Base-by-base conservation (phyloP, 2,329 filamentous ascomycete species). In the Byssothecium circinans region DNA sequence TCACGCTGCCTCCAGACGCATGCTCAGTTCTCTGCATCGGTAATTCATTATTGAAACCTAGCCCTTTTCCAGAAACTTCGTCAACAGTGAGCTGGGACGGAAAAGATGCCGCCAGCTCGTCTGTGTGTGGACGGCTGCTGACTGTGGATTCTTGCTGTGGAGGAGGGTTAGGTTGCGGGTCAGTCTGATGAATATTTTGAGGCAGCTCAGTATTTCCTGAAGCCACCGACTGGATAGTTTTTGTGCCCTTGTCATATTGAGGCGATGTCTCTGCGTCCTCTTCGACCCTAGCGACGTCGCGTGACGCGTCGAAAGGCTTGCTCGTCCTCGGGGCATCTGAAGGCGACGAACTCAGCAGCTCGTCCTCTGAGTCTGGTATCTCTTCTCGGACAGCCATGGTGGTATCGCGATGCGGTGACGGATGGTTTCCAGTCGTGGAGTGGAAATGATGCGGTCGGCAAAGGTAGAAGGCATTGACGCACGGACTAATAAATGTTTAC, bases 281-380 rank as follows among this genome's bases (percentile, higher is more conserved):
- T 23, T 38, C 19, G 35, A 22, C 18, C 12, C 15, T 5, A 18
- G 4, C 33, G 33, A 8, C 7, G 8, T 5, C 8, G 33, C 19
- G 33, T 12, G 33, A 20, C 33, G 15, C 33, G 15, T 36, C 33
- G 8, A 5, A 15, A 15, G 8, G 10, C 29, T 17, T 7, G 33
- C n/a, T 18, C 33, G 4, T 19, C 7, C 5, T 36, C 12, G 19
- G 15, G 8, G 33, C 33, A 7, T 19, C 18, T 15, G 5, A 4
- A 18, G 63, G 65, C 43, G 65, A 65, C 38, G 64, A 68, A 43
- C 58, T 58, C 50, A 67, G 49, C 2, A 48, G 58, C 53, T 69
- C 66, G 6, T 68, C 65, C 41, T 70, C 66, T 17, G 65, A 68
- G 50, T 70, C 66, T 10, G 63, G 58, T 14, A 70, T 50, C 50